phyloP scores from a whole-genome alignment of 2,329 filamentous ascomycete species.

The Arthroderma sp. region DNA sequence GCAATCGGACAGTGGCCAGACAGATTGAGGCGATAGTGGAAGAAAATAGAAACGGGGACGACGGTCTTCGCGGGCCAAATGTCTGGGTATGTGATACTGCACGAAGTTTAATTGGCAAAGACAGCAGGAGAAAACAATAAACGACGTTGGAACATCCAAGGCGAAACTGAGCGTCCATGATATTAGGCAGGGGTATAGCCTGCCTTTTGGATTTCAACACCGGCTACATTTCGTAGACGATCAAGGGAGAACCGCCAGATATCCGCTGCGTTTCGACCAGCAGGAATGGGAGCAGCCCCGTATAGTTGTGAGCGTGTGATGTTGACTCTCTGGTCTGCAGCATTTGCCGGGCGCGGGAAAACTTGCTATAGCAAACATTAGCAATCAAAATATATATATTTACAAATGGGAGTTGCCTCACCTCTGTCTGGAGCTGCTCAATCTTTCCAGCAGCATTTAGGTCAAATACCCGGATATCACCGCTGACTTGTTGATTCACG shows the following conservation, averaged over 20 bases:
- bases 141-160: background rate
- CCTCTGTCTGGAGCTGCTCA: too few species aligned
- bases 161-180: too few species aligned
- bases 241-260: background rate
- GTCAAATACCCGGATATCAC: too few species aligned
- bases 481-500: too few species aligned
- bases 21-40: slow-evolving; percentile 50
- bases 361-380: too few species aligned
- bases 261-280: background rate
- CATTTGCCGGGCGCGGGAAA: too few species aligned
- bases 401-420: too few species aligned
- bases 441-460: too few species aligned
- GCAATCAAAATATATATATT: too few species aligned
- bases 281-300: background rate
- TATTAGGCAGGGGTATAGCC: background rate
- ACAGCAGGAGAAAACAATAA: slow-evolving; percentile 34
- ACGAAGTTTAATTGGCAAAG: slow-evolving; percentile 54
- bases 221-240: background rate
- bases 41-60: slow-evolving; percentile 32
- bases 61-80: slow-evolving; percentile 43
- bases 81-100: slow-evolving; percentile 54
- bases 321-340: background rate
- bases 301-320: slow-evolving; percentile 4
- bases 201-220: background rate
- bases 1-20: slow-evolving; percentile 54